Percentiles rank a stretch among this genome's conserved stretches.
Conservation (phyloP, 495 filamentous ascomycete species). For the Halenospora varia region DNA sequence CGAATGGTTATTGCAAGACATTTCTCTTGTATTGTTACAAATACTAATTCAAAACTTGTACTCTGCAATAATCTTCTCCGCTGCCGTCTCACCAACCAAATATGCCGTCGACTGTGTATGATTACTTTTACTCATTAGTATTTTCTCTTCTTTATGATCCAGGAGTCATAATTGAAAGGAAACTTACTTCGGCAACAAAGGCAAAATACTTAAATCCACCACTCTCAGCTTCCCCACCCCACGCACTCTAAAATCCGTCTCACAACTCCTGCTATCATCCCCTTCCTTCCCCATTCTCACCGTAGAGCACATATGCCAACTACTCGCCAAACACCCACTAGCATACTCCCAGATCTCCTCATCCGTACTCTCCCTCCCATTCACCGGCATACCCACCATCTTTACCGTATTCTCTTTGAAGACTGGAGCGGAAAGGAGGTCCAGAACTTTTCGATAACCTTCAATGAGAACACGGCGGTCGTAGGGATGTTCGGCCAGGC, state of each 20-base stretch:
- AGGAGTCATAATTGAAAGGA: neutral
- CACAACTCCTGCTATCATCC: constrained; percentile 37
- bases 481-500: constrained; percentile 36
- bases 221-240: constrained; percentile 43
- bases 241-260: constrained; percentile 37
- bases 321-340: constrained; percentile 5
- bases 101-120: constrained; percentile 36
- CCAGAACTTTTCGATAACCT: constrained; percentile 33
- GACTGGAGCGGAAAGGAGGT: constrained; percentile 32
- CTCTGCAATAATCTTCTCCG: constrained; percentile 40
- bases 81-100: constrained; percentile 34
- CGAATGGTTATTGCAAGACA: too few relatives aligned
- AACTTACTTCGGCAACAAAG: constrained; percentile 18
- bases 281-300: constrained; percentile 40
- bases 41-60: constrained; percentile 28
- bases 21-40: too few relatives aligned
- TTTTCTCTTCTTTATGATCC: neutral
- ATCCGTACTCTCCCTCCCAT: constrained; percentile 40
- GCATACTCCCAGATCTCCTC: constrained; percentile 39
- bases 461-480: constrained; percentile 43
- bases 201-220: constrained; percentile 49
- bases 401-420: constrained; percentile 40
- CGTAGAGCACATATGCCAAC: constrained; percentile 26
- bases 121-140: constrained; percentile 24
- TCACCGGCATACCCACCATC: constrained; percentile 33